Evolutionary conservation across 768 basidiomycete species (phyloP), one percentile per base, ranked within the genome.

Genomic region (Termitomyces sp.): DNA sequence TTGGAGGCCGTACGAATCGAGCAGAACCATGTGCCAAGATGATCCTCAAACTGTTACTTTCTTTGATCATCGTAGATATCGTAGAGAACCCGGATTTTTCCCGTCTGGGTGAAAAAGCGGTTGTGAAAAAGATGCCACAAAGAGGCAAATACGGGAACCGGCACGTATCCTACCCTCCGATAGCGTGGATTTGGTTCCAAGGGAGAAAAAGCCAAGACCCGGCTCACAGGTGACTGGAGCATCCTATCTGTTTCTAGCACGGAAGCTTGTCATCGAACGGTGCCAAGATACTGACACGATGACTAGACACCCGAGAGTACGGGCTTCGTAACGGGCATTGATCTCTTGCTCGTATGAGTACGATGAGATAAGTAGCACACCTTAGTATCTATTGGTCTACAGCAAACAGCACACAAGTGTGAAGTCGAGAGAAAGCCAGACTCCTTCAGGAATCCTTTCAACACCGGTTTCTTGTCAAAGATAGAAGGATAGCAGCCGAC

Each of bases 281-380:
- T 53, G 59, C 56, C 62, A 63, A 63, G 62, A 55, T 25, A 38
- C 40, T 29, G 54, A 59, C 52, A 56, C 43, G 54, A 32, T 50
- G 21, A 59, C 2, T 14, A 50, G 35, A 37, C 16, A 7, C 10
- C 48, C 34, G 23, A 50, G 3, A 37, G 23, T 49, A 35, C 35
- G 23, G 34, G 25, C 48, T 50, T 37, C 12, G 23, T 5, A 27
- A n/a, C 17, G 27, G 19, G 17, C 17, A n/a, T 50, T n/a, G 11
- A 27, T 38, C 10, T 10, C 27, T 37, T 29, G 14, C 2, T 25
- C 12, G 9, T 25, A 27, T 12, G 35, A 37, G 25, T 11, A 17
- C n/a, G 21, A 10, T 25, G 17, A 27, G 48, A 37, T 25, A 16
- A 27, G 16, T 7, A 11, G 37, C 37, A 19, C 11, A 27, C 25